These are phyloP conservation scores for Claviceps sp. DNA, from an alignment of 2,329 filamentous ascomycete species.

Conservation along the genomic window DNA sequence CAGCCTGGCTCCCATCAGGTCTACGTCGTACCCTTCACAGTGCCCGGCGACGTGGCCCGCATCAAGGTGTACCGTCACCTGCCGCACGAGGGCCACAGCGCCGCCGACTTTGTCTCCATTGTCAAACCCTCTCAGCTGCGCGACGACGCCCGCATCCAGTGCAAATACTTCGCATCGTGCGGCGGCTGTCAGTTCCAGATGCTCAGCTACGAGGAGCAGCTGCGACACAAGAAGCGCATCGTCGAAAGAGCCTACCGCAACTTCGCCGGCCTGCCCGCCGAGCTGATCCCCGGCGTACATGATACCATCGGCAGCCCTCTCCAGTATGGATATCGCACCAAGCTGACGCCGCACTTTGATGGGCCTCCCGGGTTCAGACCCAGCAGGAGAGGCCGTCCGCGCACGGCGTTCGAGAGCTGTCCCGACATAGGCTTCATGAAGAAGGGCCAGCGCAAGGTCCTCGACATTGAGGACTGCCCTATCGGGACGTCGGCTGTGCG, in stretches of 20 bases:
- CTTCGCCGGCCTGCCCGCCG: constrained; percentile 71
- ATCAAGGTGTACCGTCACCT: constrained; percentile 70
- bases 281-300: constrained; percentile 59
- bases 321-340: constrained; percentile 89
- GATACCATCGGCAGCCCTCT: constrained; percentile 85
- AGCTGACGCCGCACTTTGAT: constrained; percentile 93
- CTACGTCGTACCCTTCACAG: constrained; percentile 78
- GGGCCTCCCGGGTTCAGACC: constrained; percentile 46
- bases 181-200: constrained; percentile 97
- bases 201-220: constrained; percentile 77
- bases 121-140: constrained; percentile 59
- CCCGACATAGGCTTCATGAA: constrained; percentile 83
- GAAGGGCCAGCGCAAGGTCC: constrained; percentile 64
- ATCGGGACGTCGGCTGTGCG: constrained; percentile 82
- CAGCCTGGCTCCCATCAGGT: constrained; percentile 49
- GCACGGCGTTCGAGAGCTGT: constrained; percentile 39
- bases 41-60: constrained; percentile 69
- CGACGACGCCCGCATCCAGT: constrained; percentile 63
- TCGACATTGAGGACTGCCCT: constrained; percentile 96
- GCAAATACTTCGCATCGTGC: constrained; percentile 77
- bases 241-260: constrained; percentile 85
- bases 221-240: constrained; percentile 70
- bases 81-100: constrained; percentile 49
- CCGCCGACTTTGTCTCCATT: constrained; percentile 73
- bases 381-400: constrained; percentile 33